A percentile compares a stretch with the other conserved stretches of the same genome.
Conservation (phyloP, 306 rosid genomes). For the Neltuma alba region DNA sequence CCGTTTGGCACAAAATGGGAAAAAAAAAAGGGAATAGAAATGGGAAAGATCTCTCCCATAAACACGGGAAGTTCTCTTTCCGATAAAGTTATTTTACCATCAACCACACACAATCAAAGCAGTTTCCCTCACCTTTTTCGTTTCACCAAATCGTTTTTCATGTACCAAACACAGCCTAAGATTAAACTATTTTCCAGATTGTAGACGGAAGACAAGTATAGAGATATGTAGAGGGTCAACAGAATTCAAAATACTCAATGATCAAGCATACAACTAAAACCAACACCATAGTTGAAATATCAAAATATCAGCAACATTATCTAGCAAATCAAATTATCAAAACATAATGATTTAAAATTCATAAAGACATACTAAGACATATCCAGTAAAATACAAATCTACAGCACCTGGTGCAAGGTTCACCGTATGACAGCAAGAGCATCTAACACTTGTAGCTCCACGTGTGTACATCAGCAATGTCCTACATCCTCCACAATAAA, state of each 20-base stretch:
- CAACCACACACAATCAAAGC: neutral
- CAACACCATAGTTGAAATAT: slow-evolving; percentile 15
- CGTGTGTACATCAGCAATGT: slow-evolving; percentile 87
- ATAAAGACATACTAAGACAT: slow-evolving; percentile 17
- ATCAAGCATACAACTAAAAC: slow-evolving; percentile 8
- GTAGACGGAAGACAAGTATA: neutral
- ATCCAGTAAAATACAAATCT: slow-evolving; percentile 1
- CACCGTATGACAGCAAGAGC: slow-evolving; percentile 90
- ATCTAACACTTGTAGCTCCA: slow-evolving; percentile 93
- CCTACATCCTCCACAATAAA: slow-evolving; percentile 95
- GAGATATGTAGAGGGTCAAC: neutral
- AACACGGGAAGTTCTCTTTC: neutral
- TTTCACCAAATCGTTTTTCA: neutral
- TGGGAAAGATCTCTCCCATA: neutral
- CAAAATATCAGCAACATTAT: neutral
- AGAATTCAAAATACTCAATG: slow-evolving; percentile 1
- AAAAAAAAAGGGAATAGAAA: neutral
- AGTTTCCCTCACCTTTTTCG: neutral
- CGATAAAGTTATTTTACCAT: neutral
- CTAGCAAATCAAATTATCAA: slow-evolving; percentile 12
- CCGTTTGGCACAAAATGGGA: neutral
- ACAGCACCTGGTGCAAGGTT: slow-evolving; percentile 84
- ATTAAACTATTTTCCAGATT: neutral
- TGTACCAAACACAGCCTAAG: neutral
- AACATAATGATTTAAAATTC: slow-evolving; percentile 21